Evolutionary conservation across 148 eudicot genomes (phyloP).

Genomic region (Vaccinium darrowii): DNA sequence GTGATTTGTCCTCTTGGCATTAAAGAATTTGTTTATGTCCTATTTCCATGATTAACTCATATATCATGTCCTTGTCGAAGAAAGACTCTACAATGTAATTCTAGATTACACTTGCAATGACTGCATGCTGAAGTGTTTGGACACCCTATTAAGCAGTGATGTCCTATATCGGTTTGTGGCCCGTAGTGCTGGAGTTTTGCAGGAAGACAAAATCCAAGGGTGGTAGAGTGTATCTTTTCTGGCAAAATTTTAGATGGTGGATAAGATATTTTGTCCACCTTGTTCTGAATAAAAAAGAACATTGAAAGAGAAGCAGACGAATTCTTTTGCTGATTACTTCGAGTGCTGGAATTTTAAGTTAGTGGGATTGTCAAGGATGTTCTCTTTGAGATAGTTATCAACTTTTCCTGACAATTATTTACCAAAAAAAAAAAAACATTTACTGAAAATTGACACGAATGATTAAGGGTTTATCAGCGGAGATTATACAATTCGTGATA

Average conservation of each 20-base stretch:
- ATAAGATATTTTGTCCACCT: background rate
- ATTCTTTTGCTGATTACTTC: too few species aligned
- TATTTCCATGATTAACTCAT: too few species aligned
- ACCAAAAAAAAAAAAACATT: too few species aligned
- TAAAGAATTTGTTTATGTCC: too few species aligned
- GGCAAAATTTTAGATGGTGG: background rate
- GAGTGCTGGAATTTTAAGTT: background rate
- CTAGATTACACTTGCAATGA: background rate
- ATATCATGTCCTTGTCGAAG: too few species aligned
- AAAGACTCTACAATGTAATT: too few species aligned
- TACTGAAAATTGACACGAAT: background rate
- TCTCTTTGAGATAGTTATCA: background rate
- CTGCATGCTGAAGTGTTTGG: background rate
- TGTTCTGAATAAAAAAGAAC: background rate
- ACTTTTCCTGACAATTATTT: background rate
- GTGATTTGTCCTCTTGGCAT: too few species aligned
- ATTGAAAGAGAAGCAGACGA: too few species aligned
- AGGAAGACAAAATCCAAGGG: background rate
- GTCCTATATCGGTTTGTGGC: background rate
- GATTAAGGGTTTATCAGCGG: background rate
- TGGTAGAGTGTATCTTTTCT: background rate
- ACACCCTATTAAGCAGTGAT: background rate
- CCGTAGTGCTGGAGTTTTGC: background rate
- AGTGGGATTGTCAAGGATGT: background rate
- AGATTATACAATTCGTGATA: background rate